These are phyloP conservation scores for Diutina rugosa DNA, from an alignment of 1,139 yeast genomes.

Conservation along the genomic window DNA sequence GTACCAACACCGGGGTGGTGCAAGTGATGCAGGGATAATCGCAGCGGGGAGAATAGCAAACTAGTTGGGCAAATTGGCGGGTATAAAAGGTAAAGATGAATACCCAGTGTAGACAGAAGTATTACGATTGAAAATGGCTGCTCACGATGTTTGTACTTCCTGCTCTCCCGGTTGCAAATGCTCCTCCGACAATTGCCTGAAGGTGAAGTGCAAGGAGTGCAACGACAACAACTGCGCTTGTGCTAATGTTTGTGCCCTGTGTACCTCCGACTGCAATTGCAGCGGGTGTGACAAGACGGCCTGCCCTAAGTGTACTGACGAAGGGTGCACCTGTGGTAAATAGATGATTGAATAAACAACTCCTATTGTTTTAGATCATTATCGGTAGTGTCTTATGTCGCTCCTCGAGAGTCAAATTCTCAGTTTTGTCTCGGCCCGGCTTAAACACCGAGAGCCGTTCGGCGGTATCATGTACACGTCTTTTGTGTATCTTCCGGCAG, in stretches of 20 bases:
- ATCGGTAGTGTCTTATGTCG: too few species aligned
- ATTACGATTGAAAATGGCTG: background rate
- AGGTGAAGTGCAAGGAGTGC: background rate
- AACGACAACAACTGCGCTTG: background rate
- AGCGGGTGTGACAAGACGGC: background rate
- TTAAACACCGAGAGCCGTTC: background rate
- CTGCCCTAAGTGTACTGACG: background rate
- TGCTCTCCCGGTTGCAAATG: background rate
- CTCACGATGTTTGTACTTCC: background rate
- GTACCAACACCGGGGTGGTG: background rate
- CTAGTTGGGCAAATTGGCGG: background rate
- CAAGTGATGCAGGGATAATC: background rate
- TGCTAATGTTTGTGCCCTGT: background rate
- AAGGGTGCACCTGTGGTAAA: background rate
- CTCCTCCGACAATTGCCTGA: background rate
- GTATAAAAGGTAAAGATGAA: background rate
- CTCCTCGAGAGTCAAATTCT: background rate
- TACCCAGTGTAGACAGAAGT: background rate
- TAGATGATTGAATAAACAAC: background rate
- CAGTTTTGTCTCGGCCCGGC: background rate
- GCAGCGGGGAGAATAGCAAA: background rate
- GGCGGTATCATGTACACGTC: background rate
- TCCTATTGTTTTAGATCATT: background rate
- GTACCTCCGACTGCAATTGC: background rate
- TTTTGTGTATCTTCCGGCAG: background rate